Evolutionary conservation across 116 monocot genomes (phyloP), one percentile per base, ranked within the genome.

Genomic region (Dioscorea cayenensis): DNA sequence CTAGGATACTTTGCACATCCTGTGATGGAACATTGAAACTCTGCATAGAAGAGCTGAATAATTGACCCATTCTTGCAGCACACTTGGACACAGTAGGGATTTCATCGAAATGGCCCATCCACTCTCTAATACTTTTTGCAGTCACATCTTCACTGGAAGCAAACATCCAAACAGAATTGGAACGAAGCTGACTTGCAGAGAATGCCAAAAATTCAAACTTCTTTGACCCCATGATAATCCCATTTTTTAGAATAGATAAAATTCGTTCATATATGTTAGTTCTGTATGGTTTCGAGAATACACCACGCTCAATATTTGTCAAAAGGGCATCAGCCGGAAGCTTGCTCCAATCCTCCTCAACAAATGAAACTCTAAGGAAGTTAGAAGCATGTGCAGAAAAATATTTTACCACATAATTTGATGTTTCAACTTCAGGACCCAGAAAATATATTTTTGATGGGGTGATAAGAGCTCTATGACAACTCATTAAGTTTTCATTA

Each of bases 61-160:
- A 80, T 66, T 97, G 97, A 60, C 97, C 97, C 97, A 97, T 97
- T 84, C 97, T 90, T 68, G 97, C 97, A 29, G 97, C 97, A 81
- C 97, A 97, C 71, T 92, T 97, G 10, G 97, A 97, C 4, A 97
- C 81, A 51, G 83, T 93, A 71, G 79, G 76, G 9, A 97, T 97
- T 74, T 77, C 68, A n/a, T 79, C 68, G 50, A 97, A 97, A 36
- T 88, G 65, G 29, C 97, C 97, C 97, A 97, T 97, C 92, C 92
- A 97, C 61, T 86, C 81, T 83, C 92, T 90, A 52, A 97, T 92
- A 18, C 49, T 71, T 49, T 74, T 74, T 36, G 93, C 82, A 52
- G 82, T 83, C 22, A 97, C 76, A 38, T 21, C 63, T 2, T 75
- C 79, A 78, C 79, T 87, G 50, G 93, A 90, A 59, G 97, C 88